Percentiles rank a stretch among this genome's conserved stretches.
phyloP scores from a whole-genome alignment of 805 yeast genomes.

The Spathaspora hagerdaliae region DNA sequence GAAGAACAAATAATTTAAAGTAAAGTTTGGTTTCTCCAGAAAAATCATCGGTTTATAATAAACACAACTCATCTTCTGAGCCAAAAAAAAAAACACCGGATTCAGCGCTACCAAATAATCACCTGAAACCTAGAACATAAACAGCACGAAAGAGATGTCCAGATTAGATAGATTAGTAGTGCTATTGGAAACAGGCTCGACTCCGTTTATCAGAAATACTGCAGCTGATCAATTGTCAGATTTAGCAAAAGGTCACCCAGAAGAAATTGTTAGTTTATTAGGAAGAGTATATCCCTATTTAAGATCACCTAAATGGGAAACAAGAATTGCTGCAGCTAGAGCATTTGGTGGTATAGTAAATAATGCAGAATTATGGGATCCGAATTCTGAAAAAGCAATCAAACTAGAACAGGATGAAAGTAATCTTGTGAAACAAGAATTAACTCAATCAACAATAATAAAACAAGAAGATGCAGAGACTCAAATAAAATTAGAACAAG shows the following conservation, averaged over 20 bases:
- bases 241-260: slow-evolving; percentile 91
- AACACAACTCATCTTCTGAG: neutral
- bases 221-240: slow-evolving; percentile 98
- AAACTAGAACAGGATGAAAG: slow-evolving; percentile 15
- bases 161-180: slow-evolving; percentile 56
- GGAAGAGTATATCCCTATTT: slow-evolving; percentile 91
- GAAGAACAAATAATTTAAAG: too few relatives aligned
- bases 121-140: neutral
- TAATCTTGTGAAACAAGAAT: slow-evolving; percentile 12
- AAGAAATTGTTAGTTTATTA: slow-evolving; percentile 75
- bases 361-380: slow-evolving; percentile 81
- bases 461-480: slow-evolving; percentile 9
- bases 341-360: slow-evolving; percentile 92
- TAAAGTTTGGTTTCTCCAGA: too few relatives aligned
- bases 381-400: slow-evolving; percentile 46
- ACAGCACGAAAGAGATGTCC: slow-evolving; percentile 24
- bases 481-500: slow-evolving; percentile 36
- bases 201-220: slow-evolving; percentile 86
- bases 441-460: neutral
- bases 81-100: neutral
- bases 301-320: slow-evolving; percentile 87
- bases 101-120: neutral
- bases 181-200: slow-evolving; percentile 87
- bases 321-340: slow-evolving; percentile 88
- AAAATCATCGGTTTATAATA: too few relatives aligned